Conservation (phyloP, 139 green algal genomes). For the Closterium sp. region DNA sequence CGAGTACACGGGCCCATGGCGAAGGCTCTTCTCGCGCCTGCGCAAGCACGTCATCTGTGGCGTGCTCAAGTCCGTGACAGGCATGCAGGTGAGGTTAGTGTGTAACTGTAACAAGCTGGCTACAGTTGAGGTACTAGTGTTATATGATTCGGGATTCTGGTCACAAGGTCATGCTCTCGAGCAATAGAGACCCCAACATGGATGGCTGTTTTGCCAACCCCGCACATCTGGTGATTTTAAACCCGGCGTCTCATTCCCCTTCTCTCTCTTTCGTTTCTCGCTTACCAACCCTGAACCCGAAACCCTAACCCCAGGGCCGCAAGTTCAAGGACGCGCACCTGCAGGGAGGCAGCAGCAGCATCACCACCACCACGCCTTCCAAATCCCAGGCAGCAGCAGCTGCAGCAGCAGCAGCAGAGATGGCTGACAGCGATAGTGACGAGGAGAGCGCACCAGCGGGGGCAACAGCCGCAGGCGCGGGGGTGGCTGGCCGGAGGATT, state of each 20-base stretch:
- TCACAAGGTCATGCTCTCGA: too few relatives aligned
- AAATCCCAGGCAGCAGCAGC: not conserved
- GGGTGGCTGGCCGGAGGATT: not conserved
- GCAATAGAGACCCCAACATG: too few relatives aligned
- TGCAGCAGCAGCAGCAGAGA: not conserved
- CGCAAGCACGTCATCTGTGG: slow-evolving; percentile 13
- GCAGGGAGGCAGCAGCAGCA: not conserved
- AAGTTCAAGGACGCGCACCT: not conserved
- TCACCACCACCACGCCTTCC: not conserved
- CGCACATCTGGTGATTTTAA: too few relatives aligned
- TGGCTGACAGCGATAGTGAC: not conserved
- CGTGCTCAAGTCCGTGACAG: slow-evolving; percentile 3
- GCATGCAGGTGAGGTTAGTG: not conserved
- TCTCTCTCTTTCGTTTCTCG: too few relatives aligned
- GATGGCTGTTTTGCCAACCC: too few relatives aligned
- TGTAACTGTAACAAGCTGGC: too few relatives aligned
- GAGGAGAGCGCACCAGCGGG: not conserved
- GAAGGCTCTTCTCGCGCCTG: not conserved
- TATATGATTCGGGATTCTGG: too few relatives aligned
- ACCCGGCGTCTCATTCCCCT: not conserved
- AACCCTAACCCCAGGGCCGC: not conserved
- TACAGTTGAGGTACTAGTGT: too few relatives aligned
- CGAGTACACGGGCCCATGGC: not conserved
- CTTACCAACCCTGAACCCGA: too few relatives aligned
- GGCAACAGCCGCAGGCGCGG: not conserved